These are phyloP conservation scores for Lactarius evosmus DNA, from an alignment of 768 basidiomycete species.

Conservation along the genomic window DNA sequence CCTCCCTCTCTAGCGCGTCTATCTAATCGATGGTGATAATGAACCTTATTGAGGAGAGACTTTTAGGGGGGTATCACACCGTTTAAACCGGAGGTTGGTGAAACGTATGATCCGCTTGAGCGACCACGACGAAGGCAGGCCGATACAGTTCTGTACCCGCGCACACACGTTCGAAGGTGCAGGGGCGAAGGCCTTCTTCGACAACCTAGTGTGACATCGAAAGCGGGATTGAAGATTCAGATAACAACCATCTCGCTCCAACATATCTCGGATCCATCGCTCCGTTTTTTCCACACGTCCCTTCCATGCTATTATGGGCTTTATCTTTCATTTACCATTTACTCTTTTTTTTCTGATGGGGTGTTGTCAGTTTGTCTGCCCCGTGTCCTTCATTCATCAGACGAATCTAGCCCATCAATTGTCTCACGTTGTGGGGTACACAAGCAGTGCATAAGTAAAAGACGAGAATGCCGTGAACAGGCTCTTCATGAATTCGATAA, in stretches of 20 bases:
- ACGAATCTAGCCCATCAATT: slow-evolving; percentile 9
- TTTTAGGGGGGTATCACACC: background rate
- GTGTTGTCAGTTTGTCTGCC: background rate
- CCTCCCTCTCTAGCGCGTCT: background rate
- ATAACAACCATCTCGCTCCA: slow-evolving; percentile 2
- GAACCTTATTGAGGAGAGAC: background rate
- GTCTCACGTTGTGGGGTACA: background rate
- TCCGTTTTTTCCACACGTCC: slow-evolving; percentile 4
- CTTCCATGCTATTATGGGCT: slow-evolving; percentile 3
- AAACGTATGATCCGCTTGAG: background rate
- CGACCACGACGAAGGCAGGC: background rate
- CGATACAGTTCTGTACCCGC: background rate
- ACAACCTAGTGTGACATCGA: background rate
- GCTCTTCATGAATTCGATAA: slow-evolving; percentile 15
- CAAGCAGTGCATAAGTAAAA: slow-evolving; percentile 17
- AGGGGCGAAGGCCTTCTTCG: background rate
- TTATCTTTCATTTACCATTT: background rate
- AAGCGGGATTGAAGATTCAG: background rate
- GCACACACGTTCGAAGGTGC: background rate
- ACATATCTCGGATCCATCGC: background rate
- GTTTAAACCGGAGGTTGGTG: background rate
- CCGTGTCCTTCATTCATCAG: slow-evolving; percentile 9
- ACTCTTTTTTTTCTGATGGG: slow-evolving; percentile 9
- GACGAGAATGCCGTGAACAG: slow-evolving; percentile 5
- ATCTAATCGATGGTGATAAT: background rate